Conservation (phyloP, 1,284 basidiomycete genomes). For the Microbotryum silenes-acaulis region DNA sequence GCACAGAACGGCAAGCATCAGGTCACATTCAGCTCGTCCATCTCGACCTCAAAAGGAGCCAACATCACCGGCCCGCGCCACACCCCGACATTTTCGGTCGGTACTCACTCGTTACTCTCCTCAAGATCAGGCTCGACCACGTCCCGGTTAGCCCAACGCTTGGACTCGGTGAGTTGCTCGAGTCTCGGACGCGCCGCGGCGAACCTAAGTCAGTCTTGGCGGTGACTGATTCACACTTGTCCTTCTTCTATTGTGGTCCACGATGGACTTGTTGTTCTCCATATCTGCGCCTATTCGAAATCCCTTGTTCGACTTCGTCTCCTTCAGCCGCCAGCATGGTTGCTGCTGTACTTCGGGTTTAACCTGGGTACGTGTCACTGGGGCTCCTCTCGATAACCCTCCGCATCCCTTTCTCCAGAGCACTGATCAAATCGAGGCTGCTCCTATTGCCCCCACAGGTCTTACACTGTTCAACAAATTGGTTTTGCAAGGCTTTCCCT, state of each 20-base stretch:
- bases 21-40: too few relatives aligned
- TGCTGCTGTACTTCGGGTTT: slow-evolving; percentile 73
- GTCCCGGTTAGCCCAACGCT: slow-evolving; percentile 1
- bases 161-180: too few relatives aligned
- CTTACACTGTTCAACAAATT: slow-evolving; percentile 89
- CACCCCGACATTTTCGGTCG: slow-evolving; percentile 5
- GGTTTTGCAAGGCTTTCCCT: slow-evolving; percentile 79
- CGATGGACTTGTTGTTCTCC: too few relatives aligned
- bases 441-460: slow-evolving; percentile 28
- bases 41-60: not conserved
- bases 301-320: too few relatives aligned
- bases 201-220: too few relatives aligned
- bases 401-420: not conserved
- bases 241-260: too few relatives aligned
- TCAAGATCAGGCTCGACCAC: slow-evolving; percentile 1
- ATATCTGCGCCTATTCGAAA: too few relatives aligned
- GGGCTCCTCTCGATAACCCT: not conserved
- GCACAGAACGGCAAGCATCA: too few relatives aligned
- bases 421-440: not conserved
- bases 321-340: slow-evolving; percentile 47
- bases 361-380: slow-evolving; percentile 52
- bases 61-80: slow-evolving; percentile 6
- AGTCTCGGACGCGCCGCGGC: too few relatives aligned
- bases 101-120: slow-evolving; percentile 13
- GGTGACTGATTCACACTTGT: too few relatives aligned